These are phyloP conservation scores for Fusarium nygamai DNA, from an alignment of 2,329 filamentous ascomycete genomes.

Conservation along the genomic window DNA sequence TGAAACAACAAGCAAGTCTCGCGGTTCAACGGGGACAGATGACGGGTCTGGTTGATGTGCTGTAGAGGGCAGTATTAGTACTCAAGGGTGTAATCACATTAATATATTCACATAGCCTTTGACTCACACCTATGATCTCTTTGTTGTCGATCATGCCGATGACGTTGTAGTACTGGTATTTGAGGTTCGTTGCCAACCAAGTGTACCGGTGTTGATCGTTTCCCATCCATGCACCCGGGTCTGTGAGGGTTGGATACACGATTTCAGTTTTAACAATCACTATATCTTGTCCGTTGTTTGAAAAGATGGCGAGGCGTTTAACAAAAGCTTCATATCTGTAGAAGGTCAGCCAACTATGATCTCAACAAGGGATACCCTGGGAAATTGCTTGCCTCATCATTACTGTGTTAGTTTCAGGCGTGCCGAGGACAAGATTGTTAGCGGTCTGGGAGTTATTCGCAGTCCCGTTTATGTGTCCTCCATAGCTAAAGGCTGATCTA, in stretches of 20 bases:
- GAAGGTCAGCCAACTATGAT: not conserved
- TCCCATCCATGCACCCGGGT: not conserved
- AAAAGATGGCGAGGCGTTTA: not conserved
- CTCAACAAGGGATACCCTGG: accelerated
- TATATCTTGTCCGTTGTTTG: not conserved
- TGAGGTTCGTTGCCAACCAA: not conserved
- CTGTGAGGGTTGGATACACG: accelerated
- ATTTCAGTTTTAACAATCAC: accelerated
- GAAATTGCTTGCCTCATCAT: not conserved
- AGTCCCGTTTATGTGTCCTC: accelerated
- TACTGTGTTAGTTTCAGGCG: not conserved
- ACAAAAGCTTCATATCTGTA: not conserved
- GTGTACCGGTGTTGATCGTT: not conserved
- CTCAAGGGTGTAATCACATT: not conserved
- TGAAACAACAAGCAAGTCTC: not conserved
- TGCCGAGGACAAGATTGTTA: not conserved
- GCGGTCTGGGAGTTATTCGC: not conserved
- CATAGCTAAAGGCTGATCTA: not conserved
- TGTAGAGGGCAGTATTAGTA: too few relatives aligned
- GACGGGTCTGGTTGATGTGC: accelerated
- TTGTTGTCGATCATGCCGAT: too few relatives aligned
- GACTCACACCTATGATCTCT: not conserved
- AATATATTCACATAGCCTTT: not conserved
- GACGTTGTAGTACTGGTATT: not conserved
- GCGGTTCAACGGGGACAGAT: not conserved